Conservation (phyloP, 805 yeast species). For the Zygoascus tannicola region DNA sequence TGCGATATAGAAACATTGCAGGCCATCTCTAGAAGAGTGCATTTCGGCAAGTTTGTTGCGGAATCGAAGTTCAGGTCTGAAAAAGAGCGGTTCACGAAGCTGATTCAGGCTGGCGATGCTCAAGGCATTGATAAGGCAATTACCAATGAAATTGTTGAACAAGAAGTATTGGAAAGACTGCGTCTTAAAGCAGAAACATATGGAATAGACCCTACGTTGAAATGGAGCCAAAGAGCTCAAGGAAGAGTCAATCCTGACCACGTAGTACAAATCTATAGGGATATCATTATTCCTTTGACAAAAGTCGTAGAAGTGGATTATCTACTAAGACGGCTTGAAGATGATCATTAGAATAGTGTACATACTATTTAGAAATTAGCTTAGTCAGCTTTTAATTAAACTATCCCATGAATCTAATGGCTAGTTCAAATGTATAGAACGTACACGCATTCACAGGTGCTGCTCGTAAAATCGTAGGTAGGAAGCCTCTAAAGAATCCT, state of each 20-base stretch:
- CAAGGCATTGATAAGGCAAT: conserved; percentile 70
- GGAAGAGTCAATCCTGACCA: conserved; percentile 75
- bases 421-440: conserved; percentile 83
- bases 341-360: conserved; percentile 23
- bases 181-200: conserved; percentile 74
- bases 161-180: conserved; percentile 68
- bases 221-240: conserved; percentile 52
- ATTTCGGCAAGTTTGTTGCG: conserved; percentile 96
- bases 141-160: conserved; percentile 83
- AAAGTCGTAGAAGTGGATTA: conserved; percentile 94
- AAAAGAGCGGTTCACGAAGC: conserved; percentile 47
- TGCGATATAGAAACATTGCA: conserved; percentile 84
- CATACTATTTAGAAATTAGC: too few relatives aligned
- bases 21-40: conserved; percentile 83
- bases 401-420: conserved; percentile 38
- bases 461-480: conserved; percentile 89
- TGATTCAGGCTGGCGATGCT: conserved; percentile 58
- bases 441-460: conserved; percentile 98
- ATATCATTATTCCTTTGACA: conserved; percentile 86
- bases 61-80: conserved; percentile 81
- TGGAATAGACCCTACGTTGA: conserved; percentile 79
- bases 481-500: conserved; percentile 85
- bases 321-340: conserved; percentile 71
- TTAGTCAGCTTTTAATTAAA: too few relatives aligned
- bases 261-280: conserved; percentile 74